Evolutionary conservation across 805 yeast species (phyloP).

Genomic region (Teunomyces tritomae): DNA sequence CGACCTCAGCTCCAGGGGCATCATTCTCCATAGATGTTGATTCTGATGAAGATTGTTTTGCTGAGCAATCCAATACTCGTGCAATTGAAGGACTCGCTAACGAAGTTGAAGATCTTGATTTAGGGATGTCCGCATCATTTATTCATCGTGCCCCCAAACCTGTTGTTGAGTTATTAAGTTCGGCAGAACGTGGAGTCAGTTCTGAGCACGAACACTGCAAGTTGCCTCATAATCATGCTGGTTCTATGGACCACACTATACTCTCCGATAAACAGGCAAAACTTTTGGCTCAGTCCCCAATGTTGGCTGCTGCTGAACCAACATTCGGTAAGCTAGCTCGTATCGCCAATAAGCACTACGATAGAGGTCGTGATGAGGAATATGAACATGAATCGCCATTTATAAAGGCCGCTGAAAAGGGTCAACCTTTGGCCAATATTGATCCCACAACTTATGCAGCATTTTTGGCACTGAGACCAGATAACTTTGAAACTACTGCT

Average conservation of each 20-base stretch:
- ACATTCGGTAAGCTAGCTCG: conserved; percentile 45
- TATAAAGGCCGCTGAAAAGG: conserved; percentile 16
- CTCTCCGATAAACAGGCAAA: conserved; percentile 50
- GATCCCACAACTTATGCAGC: conserved; percentile 69
- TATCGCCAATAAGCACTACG: conserved; percentile 33
- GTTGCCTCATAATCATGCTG: conserved; percentile 30
- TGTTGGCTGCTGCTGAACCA: conserved; percentile 60
- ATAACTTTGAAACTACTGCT: conserved; percentile 81
- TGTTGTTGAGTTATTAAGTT: conserved; percentile 31
- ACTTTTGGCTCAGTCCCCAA: conserved; percentile 55
- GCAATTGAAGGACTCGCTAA: conserved; percentile 10
- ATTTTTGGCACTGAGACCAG: conserved; percentile 84
- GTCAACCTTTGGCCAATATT: conserved; percentile 5
- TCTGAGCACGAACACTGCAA: conserved; percentile 29
- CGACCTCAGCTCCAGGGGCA: background rate
- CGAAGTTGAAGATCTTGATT: conserved; percentile 31
- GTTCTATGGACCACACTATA: conserved; percentile 22
- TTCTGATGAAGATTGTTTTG: background rate
- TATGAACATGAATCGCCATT: conserved; percentile 25
- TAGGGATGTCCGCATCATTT: conserved; percentile 41
- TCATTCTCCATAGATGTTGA: conserved; percentile 3
- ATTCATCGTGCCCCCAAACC: conserved; percentile 38
- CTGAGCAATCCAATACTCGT: background rate
- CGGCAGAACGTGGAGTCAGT: conserved; percentile 11
- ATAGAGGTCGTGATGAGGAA: conserved; percentile 9